Evolutionary conservation across 1,284 basidiomycete genomes (phyloP).

Genomic region (Inonotus obliquus): DNA sequence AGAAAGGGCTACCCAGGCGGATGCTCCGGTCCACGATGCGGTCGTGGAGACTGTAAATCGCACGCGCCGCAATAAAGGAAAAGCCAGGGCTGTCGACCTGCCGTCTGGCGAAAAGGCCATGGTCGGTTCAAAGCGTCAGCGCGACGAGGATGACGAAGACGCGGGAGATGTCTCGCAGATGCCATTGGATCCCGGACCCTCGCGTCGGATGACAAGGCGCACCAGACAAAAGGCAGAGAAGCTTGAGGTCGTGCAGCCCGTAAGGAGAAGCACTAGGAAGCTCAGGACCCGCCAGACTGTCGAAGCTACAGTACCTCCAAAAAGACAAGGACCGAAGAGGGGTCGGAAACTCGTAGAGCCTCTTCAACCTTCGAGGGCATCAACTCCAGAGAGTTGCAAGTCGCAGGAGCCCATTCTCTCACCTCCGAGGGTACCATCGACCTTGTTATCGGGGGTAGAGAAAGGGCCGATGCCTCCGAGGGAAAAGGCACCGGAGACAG

Average conservation of each 20-base stretch:
- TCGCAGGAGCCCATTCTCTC: too few species aligned
- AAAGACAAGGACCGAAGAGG: too few species aligned
- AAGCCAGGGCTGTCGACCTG: neutral
- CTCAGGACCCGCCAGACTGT: too few species aligned
- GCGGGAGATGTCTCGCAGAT: neutral
- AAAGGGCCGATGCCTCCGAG: too few species aligned
- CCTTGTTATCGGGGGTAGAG: too few species aligned
- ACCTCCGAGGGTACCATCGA: too few species aligned
- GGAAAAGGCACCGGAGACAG: too few species aligned
- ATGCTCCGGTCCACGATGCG: neutral
- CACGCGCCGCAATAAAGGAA: neutral
- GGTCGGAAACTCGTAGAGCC: too few species aligned
- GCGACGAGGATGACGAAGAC: neutral
- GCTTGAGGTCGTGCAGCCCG: neutral
- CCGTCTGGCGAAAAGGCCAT: neutral
- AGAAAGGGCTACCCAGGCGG: neutral
- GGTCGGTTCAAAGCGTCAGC: neutral
- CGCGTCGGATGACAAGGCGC: neutral
- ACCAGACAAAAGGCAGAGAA: neutral
- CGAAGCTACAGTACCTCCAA: too few species aligned
- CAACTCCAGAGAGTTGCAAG: too few species aligned
- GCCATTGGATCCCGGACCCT: neutral
- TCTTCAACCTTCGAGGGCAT: too few species aligned
- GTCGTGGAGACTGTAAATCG: neutral
- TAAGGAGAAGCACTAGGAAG: neutral